Evolutionary conservation across 345 rosid species (phyloP), one percentile per base, ranked within the genome.

Genomic region (Euphorbia lathyris): DNA sequence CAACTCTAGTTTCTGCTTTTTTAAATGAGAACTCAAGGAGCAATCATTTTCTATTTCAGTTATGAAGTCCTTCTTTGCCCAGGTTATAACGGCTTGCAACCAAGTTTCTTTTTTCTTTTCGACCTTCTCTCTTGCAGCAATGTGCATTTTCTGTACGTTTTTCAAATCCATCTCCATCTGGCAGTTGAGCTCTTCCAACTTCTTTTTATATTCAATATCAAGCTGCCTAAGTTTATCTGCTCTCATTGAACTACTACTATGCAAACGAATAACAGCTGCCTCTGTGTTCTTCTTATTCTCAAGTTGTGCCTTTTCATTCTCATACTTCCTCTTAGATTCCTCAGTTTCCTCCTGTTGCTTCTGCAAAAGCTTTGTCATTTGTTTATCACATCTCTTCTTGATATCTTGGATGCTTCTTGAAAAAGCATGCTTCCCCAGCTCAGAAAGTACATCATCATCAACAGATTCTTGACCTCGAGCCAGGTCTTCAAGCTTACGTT

Each of bases 261-360:
- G 82, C 48, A 76, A 73, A 74, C 84, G 73, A 72, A 89, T 80
- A 69, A 92, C 72, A 63, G 86, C 86, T 58, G 72, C 79, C 70
- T 89, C 90, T 45, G 79, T n/a, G 59, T n/a, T 75, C 55, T 77
- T 83, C 26, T 47, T 65, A 10, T 23, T 75, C 80, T 87, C 90
- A 48, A 89, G 81, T 26, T 58, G 30, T 40, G 72, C 76, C 82
- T 84, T 88, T 47, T 79, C 84, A 42, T 76, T 79, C 59, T 85
- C 83, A 25, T 77, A 79, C 71, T 58, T 83, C 32, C 66, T 74
- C n/a, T 69, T 55, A 50, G 84, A 70, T 55, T 78, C 74, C 61
- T 81, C 74, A 74, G 65, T 85, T 72, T 84, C 82, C 68, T 60
- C 73, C 70, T 76, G 80, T 57, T 86, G 88, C 71, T 66, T 86